A percentile compares a stretch with the other conserved stretches of the same genome.
Evolutionary conservation across 164 flowering plant species (phyloP).

Genomic region (Echeveria elegans): DNA sequence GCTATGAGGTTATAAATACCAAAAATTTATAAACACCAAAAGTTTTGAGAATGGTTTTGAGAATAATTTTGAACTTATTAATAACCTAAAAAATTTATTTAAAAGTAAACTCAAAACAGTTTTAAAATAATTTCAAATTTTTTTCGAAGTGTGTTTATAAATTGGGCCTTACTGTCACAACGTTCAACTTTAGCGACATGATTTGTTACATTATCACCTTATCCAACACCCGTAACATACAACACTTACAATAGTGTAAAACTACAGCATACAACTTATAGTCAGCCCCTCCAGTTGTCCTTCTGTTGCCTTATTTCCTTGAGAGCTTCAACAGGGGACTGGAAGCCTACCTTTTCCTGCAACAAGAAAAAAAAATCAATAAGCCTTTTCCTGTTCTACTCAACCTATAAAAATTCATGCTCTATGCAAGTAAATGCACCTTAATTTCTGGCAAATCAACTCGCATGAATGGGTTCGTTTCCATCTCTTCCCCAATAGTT

Average conservation of each 20-base stretch:
- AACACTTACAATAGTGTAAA: not conserved
- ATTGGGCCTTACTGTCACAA: not conserved
- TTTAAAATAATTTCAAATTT: too few relatives aligned
- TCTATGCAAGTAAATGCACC: slow-evolving; percentile 20
- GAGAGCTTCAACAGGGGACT: slow-evolving; percentile 56
- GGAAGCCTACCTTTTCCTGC: slow-evolving; percentile 54
- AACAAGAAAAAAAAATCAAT: slow-evolving; percentile 3
- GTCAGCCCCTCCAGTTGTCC: slow-evolving; percentile 81
- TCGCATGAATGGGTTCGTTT: slow-evolving; percentile 87
- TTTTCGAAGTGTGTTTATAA: too few relatives aligned
- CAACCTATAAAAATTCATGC: too few relatives aligned
- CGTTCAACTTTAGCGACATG: not conserved
- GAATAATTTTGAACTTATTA: too few relatives aligned
- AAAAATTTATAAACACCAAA: too few relatives aligned
- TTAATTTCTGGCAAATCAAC: slow-evolving; percentile 71
- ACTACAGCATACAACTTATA: not conserved
- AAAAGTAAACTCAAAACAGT: too few relatives aligned
- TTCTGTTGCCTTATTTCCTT: slow-evolving; percentile 54
- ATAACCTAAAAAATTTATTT: too few relatives aligned
- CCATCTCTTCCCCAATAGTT: slow-evolving; percentile 74
- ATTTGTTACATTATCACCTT: not conserved
- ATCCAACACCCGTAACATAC: not conserved
- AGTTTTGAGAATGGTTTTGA: too few relatives aligned
- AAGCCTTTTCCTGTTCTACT: not conserved
- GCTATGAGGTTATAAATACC: too few relatives aligned